Conservation (phyloP, 768 basidiomycete genomes). For the Tricholoma bakamatsutake region DNA sequence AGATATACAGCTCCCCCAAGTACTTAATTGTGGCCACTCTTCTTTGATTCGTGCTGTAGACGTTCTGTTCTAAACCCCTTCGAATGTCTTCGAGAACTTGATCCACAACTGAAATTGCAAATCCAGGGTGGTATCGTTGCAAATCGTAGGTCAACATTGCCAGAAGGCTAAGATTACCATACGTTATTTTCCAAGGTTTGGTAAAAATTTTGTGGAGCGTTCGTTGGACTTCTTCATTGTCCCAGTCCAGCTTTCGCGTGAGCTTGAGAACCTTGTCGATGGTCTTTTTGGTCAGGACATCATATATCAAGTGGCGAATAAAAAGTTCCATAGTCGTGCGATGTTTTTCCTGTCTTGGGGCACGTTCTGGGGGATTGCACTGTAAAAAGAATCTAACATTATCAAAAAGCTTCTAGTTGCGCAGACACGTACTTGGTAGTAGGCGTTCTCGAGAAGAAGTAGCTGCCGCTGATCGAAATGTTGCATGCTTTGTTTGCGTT, state of each 20-base stretch:
- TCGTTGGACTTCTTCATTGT: constrained; percentile 56
- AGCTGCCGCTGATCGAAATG: constrained; percentile 90
- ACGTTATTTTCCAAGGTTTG: constrained; percentile 99
- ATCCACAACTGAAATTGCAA: constrained; percentile 84
- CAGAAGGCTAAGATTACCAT: constrained; percentile 78
- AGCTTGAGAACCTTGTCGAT: constrained; percentile 95
- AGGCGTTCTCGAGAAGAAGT: constrained; percentile 92
- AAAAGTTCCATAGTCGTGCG: constrained; percentile 87
- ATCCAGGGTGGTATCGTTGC: constrained; percentile 87
- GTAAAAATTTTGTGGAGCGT: constrained; percentile 86
- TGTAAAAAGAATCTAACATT: constrained; percentile 23
- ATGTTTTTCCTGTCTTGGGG: constrained; percentile 79
- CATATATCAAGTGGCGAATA: constrained; percentile 91
- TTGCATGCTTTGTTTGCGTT: constrained; percentile 87
- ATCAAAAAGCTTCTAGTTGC: neutral
- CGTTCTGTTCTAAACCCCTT: constrained; percentile 86
- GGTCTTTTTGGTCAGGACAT: constrained; percentile 87
- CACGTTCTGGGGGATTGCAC: constrained; percentile 97
- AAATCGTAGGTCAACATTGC: constrained; percentile 96
- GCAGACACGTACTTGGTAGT: constrained; percentile 70
- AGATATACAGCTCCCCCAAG: constrained; percentile 96
- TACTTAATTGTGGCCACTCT: constrained; percentile 90
- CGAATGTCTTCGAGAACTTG: constrained; percentile 93
- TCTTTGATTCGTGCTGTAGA: constrained; percentile 93
- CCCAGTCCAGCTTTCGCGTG: constrained; percentile 93